Conservation (phyloP, 805 yeast species). For the Kuraishia ogatae region DNA sequence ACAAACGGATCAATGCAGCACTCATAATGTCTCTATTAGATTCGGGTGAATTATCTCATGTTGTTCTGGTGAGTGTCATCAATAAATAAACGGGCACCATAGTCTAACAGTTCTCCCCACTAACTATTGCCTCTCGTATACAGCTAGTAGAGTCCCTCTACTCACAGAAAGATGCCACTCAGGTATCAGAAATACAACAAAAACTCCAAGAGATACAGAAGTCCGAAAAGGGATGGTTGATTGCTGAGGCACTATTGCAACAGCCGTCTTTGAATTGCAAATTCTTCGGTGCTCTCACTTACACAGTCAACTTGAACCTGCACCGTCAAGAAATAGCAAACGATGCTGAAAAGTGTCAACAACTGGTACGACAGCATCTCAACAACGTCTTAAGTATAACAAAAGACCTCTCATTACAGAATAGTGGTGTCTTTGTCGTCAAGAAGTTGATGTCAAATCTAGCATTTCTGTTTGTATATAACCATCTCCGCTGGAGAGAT, state of each 20-base stretch:
- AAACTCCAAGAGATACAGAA: constrained; percentile 52
- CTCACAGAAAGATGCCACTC: constrained; percentile 26
- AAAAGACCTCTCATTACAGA: background rate
- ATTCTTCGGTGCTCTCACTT: constrained; percentile 79
- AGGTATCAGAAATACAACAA: constrained; percentile 37
- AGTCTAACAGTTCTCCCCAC: background rate
- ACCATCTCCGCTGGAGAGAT: constrained; percentile 27
- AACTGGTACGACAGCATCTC: background rate
- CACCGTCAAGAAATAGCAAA: constrained; percentile 2
- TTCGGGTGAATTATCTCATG: background rate
- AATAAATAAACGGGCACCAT: no score
- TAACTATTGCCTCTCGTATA: background rate
- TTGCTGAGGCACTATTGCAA: constrained; percentile 47
- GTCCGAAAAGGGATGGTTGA: constrained; percentile 41
- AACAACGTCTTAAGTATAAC: background rate
- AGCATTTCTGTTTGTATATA: constrained; percentile 35
- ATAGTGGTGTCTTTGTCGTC: constrained; percentile 32
- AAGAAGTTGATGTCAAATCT: constrained; percentile 51
- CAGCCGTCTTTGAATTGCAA: constrained; percentile 37
- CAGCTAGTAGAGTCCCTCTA: constrained; percentile 34
- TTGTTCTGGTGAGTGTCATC: background rate
- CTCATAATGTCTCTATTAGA: background rate
- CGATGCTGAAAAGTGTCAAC: background rate
- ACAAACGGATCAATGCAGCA: background rate
- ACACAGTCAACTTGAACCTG: constrained; percentile 49